Evolutionary conservation across 2,329 filamentous ascomycete species (phyloP).

Genomic region (Neofusicoccum ribis): DNA sequence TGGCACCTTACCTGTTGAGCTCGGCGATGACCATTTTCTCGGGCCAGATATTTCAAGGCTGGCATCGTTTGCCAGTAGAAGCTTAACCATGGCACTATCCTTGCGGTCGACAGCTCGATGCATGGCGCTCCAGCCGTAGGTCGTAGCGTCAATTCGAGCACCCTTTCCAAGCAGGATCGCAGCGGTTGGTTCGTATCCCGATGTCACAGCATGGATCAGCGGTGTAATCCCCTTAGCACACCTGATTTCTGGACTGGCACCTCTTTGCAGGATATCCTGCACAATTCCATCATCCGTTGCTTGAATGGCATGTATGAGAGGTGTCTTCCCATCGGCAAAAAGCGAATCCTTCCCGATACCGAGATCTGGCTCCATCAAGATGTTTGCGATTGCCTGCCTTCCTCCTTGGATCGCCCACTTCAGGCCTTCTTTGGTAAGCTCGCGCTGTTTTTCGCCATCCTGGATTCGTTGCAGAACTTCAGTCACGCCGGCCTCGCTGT

Average conservation of each 20-base stretch:
- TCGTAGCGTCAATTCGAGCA: conserved; percentile 3
- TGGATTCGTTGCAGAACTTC: conserved; percentile 2
- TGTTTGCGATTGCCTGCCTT: neutral
- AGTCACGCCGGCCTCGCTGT: conserved; percentile 5
- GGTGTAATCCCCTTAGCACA: conserved; percentile 12
- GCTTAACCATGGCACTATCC: neutral
- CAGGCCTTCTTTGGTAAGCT: conserved; percentile 9
- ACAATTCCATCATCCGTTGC: conserved; percentile 12
- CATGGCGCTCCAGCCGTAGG: neutral
- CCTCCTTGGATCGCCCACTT: neutral
- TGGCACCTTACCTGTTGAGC: neutral
- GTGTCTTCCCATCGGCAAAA: conserved; percentile 4
- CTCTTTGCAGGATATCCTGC: conserved; percentile 8
- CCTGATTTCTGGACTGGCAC: conserved; percentile 5
- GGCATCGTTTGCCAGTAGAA: conserved; percentile 12
- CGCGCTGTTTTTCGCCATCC: neutral
- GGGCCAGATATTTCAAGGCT: conserved; percentile 1
- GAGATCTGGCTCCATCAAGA: conserved; percentile 3
- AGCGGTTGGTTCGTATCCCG: conserved; percentile 3
- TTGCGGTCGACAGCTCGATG: conserved; percentile 7
- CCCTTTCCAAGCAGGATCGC: conserved; percentile 5
- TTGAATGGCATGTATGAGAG: conserved; percentile 10
- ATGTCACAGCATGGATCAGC: conserved; percentile 5
- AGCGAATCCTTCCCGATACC: conserved; percentile 10
- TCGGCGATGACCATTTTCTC: conserved; percentile 7